phyloP scores from a whole-genome alignment of 306 rosid species.

The Fragaria vesca region DNA sequence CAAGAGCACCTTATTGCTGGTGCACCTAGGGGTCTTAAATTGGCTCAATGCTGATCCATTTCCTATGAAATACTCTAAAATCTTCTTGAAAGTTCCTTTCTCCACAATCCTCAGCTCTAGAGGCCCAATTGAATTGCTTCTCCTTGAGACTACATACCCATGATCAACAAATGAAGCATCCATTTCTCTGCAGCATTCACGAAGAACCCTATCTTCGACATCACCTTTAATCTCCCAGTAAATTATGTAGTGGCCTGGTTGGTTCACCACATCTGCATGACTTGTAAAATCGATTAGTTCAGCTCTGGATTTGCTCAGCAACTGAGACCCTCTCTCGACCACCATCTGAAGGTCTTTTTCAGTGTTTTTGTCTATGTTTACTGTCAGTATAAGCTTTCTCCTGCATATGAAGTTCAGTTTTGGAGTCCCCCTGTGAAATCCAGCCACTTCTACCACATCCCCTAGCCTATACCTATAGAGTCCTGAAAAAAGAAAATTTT shows the following conservation, averaged over 20 bases:
- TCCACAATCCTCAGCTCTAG: slow-evolving; percentile 67
- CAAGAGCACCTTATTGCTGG: slow-evolving; percentile 50
- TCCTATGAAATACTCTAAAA: slow-evolving; percentile 60
- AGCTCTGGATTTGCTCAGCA: slow-evolving; percentile 43
- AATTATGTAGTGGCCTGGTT: slow-evolving; percentile 73
- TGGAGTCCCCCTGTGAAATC: slow-evolving; percentile 75
- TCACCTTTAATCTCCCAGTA: slow-evolving; percentile 91
- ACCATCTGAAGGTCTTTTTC: slow-evolving; percentile 87
- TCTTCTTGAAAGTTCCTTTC: slow-evolving; percentile 71
- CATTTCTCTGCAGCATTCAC: slow-evolving; percentile 67
- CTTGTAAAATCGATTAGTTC: slow-evolving; percentile 85
- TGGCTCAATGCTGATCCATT: slow-evolving; percentile 80
- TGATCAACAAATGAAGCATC: slow-evolving; percentile 70
- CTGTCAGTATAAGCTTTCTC: slow-evolving; percentile 63
- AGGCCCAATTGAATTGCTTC: slow-evolving; percentile 69
- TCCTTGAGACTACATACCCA: slow-evolving; percentile 83
- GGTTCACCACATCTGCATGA: slow-evolving; percentile 46
- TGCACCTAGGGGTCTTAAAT: slow-evolving; percentile 92
- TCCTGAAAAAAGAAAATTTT: slow-evolving; percentile 40
- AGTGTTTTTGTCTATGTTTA: slow-evolving; percentile 87
- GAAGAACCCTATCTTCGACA: slow-evolving; percentile 45
- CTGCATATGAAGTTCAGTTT: slow-evolving; percentile 76
- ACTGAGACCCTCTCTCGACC: slow-evolving; percentile 61
- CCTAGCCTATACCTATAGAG: slow-evolving; percentile 84
- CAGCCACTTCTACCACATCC: slow-evolving; percentile 88